These are phyloP conservation scores for Dothistroma pini DNA, from an alignment of 2,329 filamentous ascomycete species.

Conservation along the genomic window DNA sequence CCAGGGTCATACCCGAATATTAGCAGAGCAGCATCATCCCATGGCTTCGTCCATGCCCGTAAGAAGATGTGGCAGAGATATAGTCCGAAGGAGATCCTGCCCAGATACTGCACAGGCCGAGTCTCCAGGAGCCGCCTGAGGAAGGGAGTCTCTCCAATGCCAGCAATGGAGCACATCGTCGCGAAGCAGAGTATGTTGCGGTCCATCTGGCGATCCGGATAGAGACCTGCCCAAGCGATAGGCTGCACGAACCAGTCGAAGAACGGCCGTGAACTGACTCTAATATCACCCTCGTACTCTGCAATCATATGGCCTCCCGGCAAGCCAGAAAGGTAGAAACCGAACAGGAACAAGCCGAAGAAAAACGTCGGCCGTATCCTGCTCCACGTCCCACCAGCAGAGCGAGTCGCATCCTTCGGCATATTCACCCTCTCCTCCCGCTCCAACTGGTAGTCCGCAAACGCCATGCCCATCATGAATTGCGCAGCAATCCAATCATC, in stretches of 20 bases:
- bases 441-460: conserved; percentile 15
- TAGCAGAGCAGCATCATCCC: neutral
- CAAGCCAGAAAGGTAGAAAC: conserved; percentile 14
- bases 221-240: conserved; percentile 6
- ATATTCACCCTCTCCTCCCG: neutral
- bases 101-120: conserved; percentile 53
- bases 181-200: conserved; percentile 15
- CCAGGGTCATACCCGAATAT: conserved; percentile 8
- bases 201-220: conserved; percentile 13
- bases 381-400: neutral
- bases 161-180: conserved; percentile 8
- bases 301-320: conserved; percentile 2
- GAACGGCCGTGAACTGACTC: conserved; percentile 7
- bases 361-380: conserved; percentile 2
- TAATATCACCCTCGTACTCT: conserved; percentile 1
- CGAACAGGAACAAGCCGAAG: conserved; percentile 11
- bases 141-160: conserved; percentile 9
- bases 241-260: conserved; percentile 12
- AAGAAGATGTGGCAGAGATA: conserved; percentile 42
- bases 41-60: conserved; percentile 6
- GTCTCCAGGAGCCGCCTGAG: conserved; percentile 51
- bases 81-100: conserved; percentile 52
- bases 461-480: conserved; percentile 16
- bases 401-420: neutral
- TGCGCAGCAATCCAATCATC: conserved; percentile 18